Evolutionary conservation across 371 early-diverging fungal genomes (phyloP), one percentile per base, ranked within the genome.

Genomic region (Mucor velutinosus): DNA sequence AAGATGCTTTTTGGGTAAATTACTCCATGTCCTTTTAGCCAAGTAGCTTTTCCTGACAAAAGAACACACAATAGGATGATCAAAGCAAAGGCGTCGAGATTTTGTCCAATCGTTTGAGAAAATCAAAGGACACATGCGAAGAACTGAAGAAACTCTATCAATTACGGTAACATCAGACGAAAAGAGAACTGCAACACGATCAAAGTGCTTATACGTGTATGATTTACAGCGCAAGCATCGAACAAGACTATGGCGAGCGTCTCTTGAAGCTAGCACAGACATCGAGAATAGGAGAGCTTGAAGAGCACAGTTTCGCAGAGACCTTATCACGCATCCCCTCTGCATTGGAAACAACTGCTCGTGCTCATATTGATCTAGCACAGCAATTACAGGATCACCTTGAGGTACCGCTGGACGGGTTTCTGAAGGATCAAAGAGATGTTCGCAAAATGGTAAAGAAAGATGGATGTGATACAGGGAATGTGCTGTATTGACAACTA

Each of bases 341-440:
- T 33, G 74, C 80, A 11, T 49, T 83, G 15, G 81, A 83, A 67
- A 78, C 78, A 7, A 81, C 84, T 4, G 84, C 75, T 15, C 70
- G 81, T 10, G 81, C 84, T 32, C 84, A 83, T 64, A 62, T 83
- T 27, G 84, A 83, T 59, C 60, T 83, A 17, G 78, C 81, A 10
- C 76, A 83, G 32, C 77, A 83, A 55, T 58, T 83, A 10, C 68
- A 75, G 37, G 71, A 78, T 64, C 71, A 79, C 30, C 71, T 83
- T 37, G 80, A 81, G 58, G 59, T 51, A 47, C 78, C 84, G 32
- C 66, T 83, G 53, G 71, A 70, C 62, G 66, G 67, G 7, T 83
- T 81, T 67, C 25, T 83, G 3, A 65, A 65, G 30, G 81, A 83
- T 33, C 84, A 83, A 61, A 71, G 74, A 58, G 81, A 79, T 10